phyloP scores from a whole-genome alignment of 371 early-diverging fungal species.

The Saksenaea oblongispora region DNA sequence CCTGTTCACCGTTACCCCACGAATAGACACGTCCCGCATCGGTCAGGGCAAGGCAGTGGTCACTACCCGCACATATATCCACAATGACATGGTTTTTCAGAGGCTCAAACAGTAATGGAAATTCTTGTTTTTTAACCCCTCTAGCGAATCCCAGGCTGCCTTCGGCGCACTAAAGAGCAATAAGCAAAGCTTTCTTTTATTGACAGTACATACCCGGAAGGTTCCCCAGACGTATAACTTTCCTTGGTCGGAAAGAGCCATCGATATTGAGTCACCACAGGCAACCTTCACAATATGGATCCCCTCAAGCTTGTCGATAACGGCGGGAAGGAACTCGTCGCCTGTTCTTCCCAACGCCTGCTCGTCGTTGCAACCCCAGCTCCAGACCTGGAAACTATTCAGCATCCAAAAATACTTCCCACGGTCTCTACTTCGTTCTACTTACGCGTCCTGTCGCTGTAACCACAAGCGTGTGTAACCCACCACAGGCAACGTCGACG shows the following conservation, averaged over 20 bases:
- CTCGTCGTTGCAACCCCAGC: slow-evolving; percentile 99
- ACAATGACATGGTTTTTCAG: slow-evolving; percentile 55
- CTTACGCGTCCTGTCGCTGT: slow-evolving; percentile 73
- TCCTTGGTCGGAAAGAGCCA: slow-evolving; percentile 87
- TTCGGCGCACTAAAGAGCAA: slow-evolving; percentile 40
- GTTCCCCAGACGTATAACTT: slow-evolving; percentile 96
- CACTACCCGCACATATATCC: slow-evolving; percentile 86
- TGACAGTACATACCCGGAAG: slow-evolving; percentile 67
- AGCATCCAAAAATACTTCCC: neutral
- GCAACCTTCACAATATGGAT: slow-evolving; percentile 82
- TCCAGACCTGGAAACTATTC: slow-evolving; percentile 55
- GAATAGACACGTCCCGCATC: slow-evolving; percentile 76
- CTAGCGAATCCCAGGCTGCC: slow-evolving; percentile 74
- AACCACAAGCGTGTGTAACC: slow-evolving; percentile 87
- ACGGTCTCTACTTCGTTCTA: slow-evolving; percentile 2
- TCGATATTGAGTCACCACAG: slow-evolving; percentile 93
- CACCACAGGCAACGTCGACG: slow-evolving; percentile 84
- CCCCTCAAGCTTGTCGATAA: slow-evolving; percentile 68
- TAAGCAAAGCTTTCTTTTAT: neutral
- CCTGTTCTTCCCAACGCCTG: slow-evolving; percentile 91
- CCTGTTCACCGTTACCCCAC: slow-evolving; percentile 96
- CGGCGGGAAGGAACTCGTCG: slow-evolving; percentile 73
- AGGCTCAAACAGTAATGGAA: slow-evolving; percentile 58
- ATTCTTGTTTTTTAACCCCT: slow-evolving; percentile 64
- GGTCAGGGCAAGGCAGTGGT: slow-evolving; percentile 89